These are phyloP conservation scores for Hypsizygus ulmarius DNA, from an alignment of 1,284 basidiomycete species.

Conservation along the genomic window DNA sequence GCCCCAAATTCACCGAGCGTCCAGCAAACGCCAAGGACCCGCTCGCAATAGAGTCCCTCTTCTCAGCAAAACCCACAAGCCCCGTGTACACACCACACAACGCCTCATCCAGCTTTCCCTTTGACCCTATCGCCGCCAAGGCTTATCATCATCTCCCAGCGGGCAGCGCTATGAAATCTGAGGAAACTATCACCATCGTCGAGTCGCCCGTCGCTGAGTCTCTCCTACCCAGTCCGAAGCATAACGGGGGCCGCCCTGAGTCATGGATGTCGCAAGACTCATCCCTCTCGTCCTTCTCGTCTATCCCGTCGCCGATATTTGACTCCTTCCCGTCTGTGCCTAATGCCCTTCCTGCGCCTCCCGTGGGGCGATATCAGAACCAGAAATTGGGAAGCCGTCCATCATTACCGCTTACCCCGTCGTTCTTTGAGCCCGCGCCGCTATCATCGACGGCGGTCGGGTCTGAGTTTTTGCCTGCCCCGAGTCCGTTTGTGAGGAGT, in stretches of 20 bases:
- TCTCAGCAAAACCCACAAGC: slow-evolving; percentile 18
- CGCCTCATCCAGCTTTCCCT: neutral
- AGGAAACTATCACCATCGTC: slow-evolving; percentile 14
- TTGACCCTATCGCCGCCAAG: slow-evolving; percentile 10
- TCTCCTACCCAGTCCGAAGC: slow-evolving; percentile 17
- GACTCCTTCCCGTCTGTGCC: slow-evolving; percentile 61
- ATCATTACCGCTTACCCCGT: slow-evolving; percentile 13
- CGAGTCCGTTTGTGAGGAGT: slow-evolving; percentile 11
- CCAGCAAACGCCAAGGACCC: neutral
- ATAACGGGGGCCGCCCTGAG: slow-evolving; percentile 26
- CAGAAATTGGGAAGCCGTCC: slow-evolving; percentile 12
- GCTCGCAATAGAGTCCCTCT: slow-evolving; percentile 8
- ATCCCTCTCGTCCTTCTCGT: slow-evolving; percentile 33
- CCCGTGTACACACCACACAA: slow-evolving; percentile 19
- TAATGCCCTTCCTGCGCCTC: slow-evolving; percentile 31
- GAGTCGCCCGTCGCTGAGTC: slow-evolving; percentile 18
- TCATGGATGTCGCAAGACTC: slow-evolving; percentile 46
- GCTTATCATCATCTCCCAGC: slow-evolving; percentile 8
- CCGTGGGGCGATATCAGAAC: slow-evolving; percentile 13
- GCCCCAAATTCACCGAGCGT: slow-evolving; percentile 5
- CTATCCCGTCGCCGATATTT: slow-evolving; percentile 42
- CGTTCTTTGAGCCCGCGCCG: slow-evolving; percentile 20
- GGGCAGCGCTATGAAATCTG: slow-evolving; percentile 9
- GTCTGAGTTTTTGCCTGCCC: slow-evolving; percentile 14
- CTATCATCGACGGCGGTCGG: slow-evolving; percentile 17